A percentile compares a stretch with the other conserved stretches of the same genome.
These are phyloP conservation scores for Cryptosporidium felis DNA, from an alignment of 169 alveolate species.

Conservation along the genomic window DNA sequence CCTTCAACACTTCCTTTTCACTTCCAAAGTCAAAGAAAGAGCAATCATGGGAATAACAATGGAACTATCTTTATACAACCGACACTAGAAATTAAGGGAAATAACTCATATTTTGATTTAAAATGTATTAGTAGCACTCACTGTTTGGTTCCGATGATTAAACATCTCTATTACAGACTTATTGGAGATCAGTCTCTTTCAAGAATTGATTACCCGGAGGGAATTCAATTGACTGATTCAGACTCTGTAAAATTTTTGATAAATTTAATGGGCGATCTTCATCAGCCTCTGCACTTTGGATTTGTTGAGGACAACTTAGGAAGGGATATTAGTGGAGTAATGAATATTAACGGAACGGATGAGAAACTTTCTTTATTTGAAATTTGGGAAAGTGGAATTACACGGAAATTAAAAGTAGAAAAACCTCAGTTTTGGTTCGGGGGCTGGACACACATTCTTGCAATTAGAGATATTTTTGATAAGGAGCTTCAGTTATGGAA, in stretches of 20 bases:
- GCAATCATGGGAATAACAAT: background rate
- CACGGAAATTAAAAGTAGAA: slow-evolving; percentile 30
- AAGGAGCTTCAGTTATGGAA: slow-evolving; percentile 62
- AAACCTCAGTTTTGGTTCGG: slow-evolving; percentile 83
- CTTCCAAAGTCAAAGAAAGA: slow-evolving; percentile 31
- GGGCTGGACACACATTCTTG: slow-evolving; percentile 86
- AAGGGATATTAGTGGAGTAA: slow-evolving; percentile 42
- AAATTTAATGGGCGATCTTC: slow-evolving; percentile 83
- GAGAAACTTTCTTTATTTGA: slow-evolving; percentile 35
- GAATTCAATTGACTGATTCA: slow-evolving; percentile 80
- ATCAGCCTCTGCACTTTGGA: slow-evolving; percentile 82
- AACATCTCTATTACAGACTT: slow-evolving; percentile 30
- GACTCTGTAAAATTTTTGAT: slow-evolving; percentile 82
- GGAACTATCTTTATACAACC: background rate
- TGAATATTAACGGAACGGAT: slow-evolving; percentile 46
- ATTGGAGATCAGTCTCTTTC: background rate
- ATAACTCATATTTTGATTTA: too few species aligned
- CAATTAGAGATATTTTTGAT: slow-evolving; percentile 79
- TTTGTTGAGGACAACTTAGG: slow-evolving; percentile 73
- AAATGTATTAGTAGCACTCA: slow-evolving; percentile 18
- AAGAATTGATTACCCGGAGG: slow-evolving; percentile 76
- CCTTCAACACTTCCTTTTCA: slow-evolving; percentile 70
- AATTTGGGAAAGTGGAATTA: slow-evolving; percentile 70
- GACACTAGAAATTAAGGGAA: too few species aligned
- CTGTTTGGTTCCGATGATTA: slow-evolving; percentile 56